Evolutionary conservation across 768 basidiomycete genomes (phyloP), one percentile per base, ranked within the genome.

Genomic region (Termitomyces sp.): DNA sequence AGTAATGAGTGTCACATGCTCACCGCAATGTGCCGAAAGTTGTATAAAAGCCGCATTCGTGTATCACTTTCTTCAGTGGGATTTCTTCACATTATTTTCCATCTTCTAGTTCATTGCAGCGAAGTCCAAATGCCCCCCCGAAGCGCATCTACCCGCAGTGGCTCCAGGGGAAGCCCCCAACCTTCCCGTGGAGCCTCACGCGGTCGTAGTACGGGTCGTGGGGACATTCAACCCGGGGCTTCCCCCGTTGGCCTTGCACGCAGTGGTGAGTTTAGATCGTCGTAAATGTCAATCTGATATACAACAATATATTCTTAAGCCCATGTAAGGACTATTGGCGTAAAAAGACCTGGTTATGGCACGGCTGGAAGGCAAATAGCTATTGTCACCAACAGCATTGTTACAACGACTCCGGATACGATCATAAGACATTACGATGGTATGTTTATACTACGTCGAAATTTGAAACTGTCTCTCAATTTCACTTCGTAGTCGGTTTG

Each of bases 271-370:
- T 66, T 15, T 12, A 24, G 32, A 32, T 32, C 37, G n/a, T 34
- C 15, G 49, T 56, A 58, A 48, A 22, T 12, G n/a, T 37, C 10
- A 45, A 4, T 21, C 6, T 30, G 46, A 35, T 35, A 35, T 35
- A 50, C 28, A 57, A 43, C 43, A 59, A 61, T 61, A 59, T 19
- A 60, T 56, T 24, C 30, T 48, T 45, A 64, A 64, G 66, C 58
- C 14, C 64, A 67, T 41, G 56, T 71, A 24, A 60, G 44, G 30
- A 69, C 71, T 21, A 46, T 71, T 40, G 70, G 71, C 15, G 70
- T 73, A 2, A 73, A 63, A 49, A 58, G 74, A 15, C 71, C 71
- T 1, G 64, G 62, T 1, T 71, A 63, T 50, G 74, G 72, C 8
- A 67, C 65, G 8, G 60, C 65, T 19, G 74, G 73, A 11, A 57